These are phyloP conservation scores for Solanum piurae DNA, from an alignment of 257 asterid species.

Conservation along the genomic window DNA sequence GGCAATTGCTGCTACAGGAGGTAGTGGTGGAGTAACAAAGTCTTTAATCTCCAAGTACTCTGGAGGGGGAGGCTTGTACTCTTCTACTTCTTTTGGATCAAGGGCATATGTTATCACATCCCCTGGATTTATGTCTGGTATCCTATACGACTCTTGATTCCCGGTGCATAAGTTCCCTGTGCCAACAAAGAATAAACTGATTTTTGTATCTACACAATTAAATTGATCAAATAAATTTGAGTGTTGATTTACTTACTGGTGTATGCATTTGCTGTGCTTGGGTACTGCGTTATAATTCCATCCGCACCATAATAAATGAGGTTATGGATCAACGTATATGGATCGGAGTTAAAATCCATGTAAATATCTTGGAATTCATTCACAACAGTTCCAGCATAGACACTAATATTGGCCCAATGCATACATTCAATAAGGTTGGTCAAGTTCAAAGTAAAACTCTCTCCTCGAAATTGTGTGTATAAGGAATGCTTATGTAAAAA, in stretches of 20 bases:
- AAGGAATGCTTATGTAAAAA: slow-evolving; percentile 42
- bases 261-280: slow-evolving; percentile 53
- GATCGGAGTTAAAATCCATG: slow-evolving; percentile 67
- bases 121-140: neutral
- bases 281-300: slow-evolving; percentile 64
- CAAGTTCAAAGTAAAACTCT: slow-evolving; percentile 31
- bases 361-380: slow-evolving; percentile 64
- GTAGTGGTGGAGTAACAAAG: neutral
- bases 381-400: slow-evolving; percentile 51
- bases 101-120: neutral
- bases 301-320: slow-evolving; percentile 30
- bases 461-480: slow-evolving; percentile 19
- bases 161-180: neutral
- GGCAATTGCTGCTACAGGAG: neutral
- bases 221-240: neutral
- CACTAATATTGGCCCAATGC: slow-evolving; percentile 71
- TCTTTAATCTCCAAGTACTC: neutral
- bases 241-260: slow-evolving; percentile 38
- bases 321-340: slow-evolving; percentile 62
- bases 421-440: slow-evolving; percentile 44
- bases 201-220: neutral
- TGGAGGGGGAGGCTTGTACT: neutral
- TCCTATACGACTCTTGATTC: neutral
- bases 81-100: slow-evolving; percentile 1
- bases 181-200: neutral